These are phyloP conservation scores for Nicotiana otophora DNA, from an alignment of 257 asterid genomes.

Conservation along the genomic window DNA sequence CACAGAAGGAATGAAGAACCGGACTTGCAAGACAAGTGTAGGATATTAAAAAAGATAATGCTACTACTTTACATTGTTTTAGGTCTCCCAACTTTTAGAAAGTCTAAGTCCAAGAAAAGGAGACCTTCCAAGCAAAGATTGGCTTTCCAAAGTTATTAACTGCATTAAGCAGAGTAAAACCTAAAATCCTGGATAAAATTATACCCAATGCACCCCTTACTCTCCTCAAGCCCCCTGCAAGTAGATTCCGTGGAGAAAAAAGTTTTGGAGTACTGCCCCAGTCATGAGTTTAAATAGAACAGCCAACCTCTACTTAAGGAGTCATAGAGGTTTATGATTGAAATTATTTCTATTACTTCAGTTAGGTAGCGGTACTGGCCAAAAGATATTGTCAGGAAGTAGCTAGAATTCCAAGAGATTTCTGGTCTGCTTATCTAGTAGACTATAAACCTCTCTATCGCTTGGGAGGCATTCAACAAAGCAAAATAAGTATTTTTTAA, in stretches of 20 bases:
- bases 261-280: neutral
- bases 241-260: neutral
- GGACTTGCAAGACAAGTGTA: neutral
- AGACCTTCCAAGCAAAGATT: no score
- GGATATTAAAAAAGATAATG: neutral
- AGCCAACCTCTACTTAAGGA: neutral
- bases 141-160: neutral
- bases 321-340: neutral
- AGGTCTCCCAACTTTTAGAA: neutral
- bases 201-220: neutral
- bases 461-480: neutral
- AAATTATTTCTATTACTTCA: neutral
- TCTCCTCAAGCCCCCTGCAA: neutral
- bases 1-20: slow-evolving; percentile 1
- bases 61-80: neutral
- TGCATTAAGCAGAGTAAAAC: neutral
- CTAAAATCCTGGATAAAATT: neutral
- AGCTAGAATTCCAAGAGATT: neutral
- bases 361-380: neutral
- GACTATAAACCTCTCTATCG: neutral
- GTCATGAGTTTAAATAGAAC: neutral
- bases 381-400: neutral
- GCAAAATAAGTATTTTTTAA: neutral
- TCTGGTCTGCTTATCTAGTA: neutral
- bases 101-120: neutral